These are phyloP conservation scores for Didymosphaeria variabile DNA, from an alignment of 2,329 filamentous ascomycete genomes.

Conservation along the genomic window DNA sequence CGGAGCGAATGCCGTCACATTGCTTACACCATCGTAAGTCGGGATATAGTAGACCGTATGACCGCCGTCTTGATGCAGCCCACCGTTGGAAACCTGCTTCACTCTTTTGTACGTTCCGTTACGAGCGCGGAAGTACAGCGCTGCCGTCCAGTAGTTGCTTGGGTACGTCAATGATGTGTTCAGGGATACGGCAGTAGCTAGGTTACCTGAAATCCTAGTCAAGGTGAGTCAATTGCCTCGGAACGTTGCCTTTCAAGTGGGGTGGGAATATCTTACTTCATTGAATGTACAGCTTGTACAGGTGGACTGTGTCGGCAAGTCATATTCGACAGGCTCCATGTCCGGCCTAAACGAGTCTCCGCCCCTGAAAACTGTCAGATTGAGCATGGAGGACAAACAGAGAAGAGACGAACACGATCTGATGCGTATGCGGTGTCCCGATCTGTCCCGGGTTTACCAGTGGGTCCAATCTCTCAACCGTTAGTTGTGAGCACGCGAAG, in stretches of 20 bases:
- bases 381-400: no score
- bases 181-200: background rate
- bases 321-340: constrained; percentile 38
- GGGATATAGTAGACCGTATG: constrained; percentile 46
- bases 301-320: constrained; percentile 30
- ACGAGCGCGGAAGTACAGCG: constrained; percentile 38
- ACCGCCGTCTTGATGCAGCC: constrained; percentile 35
- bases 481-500: constrained; percentile 41
- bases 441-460: constrained; percentile 38
- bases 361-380: constrained; percentile 12
- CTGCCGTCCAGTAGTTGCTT: constrained; percentile 44
- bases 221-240: background rate
- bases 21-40: constrained; percentile 40
- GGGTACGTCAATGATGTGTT: background rate
- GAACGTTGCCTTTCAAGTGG: background rate
- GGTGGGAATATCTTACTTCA: constrained; percentile 19
- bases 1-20: constrained; percentile 46
- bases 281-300: constrained; percentile 43
- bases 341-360: constrained; percentile 38
- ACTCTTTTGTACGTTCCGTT: constrained; percentile 46
- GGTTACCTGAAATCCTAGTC: constrained; percentile 7
- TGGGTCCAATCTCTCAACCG: constrained; percentile 40
- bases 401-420: constrained; percentile 29
- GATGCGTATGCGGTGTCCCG: constrained; percentile 40
- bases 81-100: constrained; percentile 31